Evolutionary conservation across 2,329 filamentous ascomycete genomes (phyloP), one percentile per base, ranked within the genome.

Genomic region (Acephala macrosclerotiorum): DNA sequence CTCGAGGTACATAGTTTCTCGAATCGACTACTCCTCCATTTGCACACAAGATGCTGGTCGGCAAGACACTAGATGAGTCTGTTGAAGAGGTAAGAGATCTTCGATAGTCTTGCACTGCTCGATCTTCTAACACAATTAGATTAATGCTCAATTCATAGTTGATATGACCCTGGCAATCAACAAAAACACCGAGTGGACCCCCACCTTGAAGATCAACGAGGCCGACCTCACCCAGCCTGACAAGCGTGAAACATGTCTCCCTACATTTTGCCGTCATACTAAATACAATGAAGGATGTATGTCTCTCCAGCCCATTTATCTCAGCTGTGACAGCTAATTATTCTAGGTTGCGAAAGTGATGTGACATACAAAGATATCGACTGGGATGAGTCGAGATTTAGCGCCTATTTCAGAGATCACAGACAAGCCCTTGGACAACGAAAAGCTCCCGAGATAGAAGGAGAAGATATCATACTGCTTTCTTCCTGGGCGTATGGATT

Each of bases 131-230:
- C 20, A 47, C n/a, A 16, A 35, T 11, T 20, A 61, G 59, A 62
- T 62, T 8, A 49, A 57, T 57, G 60, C 49, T 57, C 60, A 62
- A 42, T n/a, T 62, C 7, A 57, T 62, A 11, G 60, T 62, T 20
- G 60, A 62, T 36, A 62, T 42, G 60, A 57, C 60, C 22, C 29
- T 62, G 8, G 60, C 49, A 42, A 62, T 62, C 47, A 62, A 62
- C 35, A 62, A 16, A 26, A 62, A 62, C 57, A 20, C 60, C 33
- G 25, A 45, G 5, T 62, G 60, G 60, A 16, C 33, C 16, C 60
- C 26, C 16, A 18, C 22, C 5, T 3, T 35, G n/a, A 29, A 62
- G 7, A 25, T 56, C 29, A 11, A 7, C 36, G 47, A 56, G 16
- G 11, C 2, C 25, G 33, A 45, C n/a, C 25, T 62, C 1, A 62